Base-by-base conservation (phyloP, 169 alveolate genomes). In the Plasmodium gaboni region DNA sequence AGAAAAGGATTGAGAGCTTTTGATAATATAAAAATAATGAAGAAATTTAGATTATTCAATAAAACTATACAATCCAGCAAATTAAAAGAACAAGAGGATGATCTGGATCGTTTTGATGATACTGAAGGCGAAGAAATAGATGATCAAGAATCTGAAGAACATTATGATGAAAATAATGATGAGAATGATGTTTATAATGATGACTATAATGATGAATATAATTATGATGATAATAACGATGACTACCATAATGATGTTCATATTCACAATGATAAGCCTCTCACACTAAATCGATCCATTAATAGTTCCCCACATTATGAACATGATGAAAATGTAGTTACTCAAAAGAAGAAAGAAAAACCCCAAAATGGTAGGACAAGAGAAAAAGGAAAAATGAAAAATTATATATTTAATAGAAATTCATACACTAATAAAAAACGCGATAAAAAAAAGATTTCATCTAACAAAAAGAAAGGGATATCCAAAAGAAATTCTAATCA, bases 1-100 rank as follows among this genome's bases (percentile, higher is more conserved):
- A 32, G 44, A 32, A 78, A 78, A 64, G 19, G 51, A 10, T 65
- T 55, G 53, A 59, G 46, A 4, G 22, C 69, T 5, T 50, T 24
- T 26, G 50, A 15, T 2, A 78, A 32, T 51, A 64, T 64, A 22
- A 78, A 64, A 78, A 78, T 22, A 50, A 78, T 64, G 24, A 78
- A 57, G 24, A 51, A 6, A 55, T 78, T 78, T 64, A 10, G 70
- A 65, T 78, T 78, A 78, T 78, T 78, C 38, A 65, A 78, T 38
- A 78, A 26, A 50, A 42, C 13, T 22, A 22, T 8, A 48, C 26
- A 64, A 65, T 28, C 59, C 15, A 44, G 46, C 32, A 74, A 74
- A 17, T 42, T 42, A 15, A 6, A 26, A 17, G 57, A 44, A 38
- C 65, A 42, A 9, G 13, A 59, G 46, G 73, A 38, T 1, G 73